Conservation (phyloP, 1,139 yeast genomes). For the Yamadazyma triangularis region DNA sequence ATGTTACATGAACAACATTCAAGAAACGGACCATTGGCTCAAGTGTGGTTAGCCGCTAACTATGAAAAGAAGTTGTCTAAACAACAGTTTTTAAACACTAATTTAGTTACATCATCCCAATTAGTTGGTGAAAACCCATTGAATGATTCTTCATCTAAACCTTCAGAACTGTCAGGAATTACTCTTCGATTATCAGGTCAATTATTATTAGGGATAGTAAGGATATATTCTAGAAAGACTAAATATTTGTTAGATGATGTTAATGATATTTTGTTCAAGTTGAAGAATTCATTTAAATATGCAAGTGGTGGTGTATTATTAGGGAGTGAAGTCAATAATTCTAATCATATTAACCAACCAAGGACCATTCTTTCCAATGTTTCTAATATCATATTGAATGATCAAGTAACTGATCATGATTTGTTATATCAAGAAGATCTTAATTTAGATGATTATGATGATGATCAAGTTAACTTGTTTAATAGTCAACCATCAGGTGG, state of each 20-base stretch:
- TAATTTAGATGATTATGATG: slow-evolving; percentile 45
- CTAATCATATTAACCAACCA: slow-evolving; percentile 38
- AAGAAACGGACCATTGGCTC: slow-evolving; percentile 71
- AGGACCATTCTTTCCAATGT: slow-evolving; percentile 32
- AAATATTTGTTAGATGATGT: slow-evolving; percentile 83
- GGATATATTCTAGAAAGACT: slow-evolving; percentile 84
- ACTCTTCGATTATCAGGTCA: slow-evolving; percentile 88
- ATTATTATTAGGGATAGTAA: slow-evolving; percentile 79
- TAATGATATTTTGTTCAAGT: slow-evolving; percentile 66
- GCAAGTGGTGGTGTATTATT: slow-evolving; percentile 35
- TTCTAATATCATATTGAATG: slow-evolving; percentile 58
- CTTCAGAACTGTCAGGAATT: slow-evolving; percentile 26
- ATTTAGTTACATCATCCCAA: slow-evolving; percentile 54
- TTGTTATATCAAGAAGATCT: slow-evolving; percentile 63
- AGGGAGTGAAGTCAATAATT: slow-evolving; percentile 30
- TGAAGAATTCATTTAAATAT: slow-evolving; percentile 65
- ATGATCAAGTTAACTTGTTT: slow-evolving; percentile 7
- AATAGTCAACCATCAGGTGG: not conserved
- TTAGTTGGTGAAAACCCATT: slow-evolving; percentile 7
- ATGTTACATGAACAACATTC: too few species aligned
- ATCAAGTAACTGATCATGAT: slow-evolving; percentile 77
- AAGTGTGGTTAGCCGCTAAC: slow-evolving; percentile 92
- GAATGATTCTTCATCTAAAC: slow-evolving; percentile 7
- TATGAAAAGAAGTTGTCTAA: slow-evolving; percentile 77
- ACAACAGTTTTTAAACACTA: slow-evolving; percentile 68